Base-by-base conservation (phyloP, 1,284 basidiomycete species). In the Irpex sp. region DNA sequence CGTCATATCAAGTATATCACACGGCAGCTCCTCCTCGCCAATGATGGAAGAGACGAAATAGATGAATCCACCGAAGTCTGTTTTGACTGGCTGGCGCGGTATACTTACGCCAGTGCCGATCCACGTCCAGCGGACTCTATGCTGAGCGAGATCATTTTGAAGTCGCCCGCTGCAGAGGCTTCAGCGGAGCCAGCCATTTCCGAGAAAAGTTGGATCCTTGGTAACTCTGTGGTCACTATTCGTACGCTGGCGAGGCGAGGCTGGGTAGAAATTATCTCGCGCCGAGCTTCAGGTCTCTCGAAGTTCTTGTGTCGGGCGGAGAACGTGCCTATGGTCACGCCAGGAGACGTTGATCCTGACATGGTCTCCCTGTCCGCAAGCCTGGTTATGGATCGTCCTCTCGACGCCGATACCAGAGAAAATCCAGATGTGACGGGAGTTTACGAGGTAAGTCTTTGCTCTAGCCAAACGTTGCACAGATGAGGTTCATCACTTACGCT, bases 1-100 rank as follows among this genome's bases (percentile, higher is more conserved):
- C 84, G 84, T 58, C 90, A 97, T 73, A 87, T 98, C 47, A 84
- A 87, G 36, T 95, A 93, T 76, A 95, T 99, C 72, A 91, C 92
- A 0, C 85, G 92, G 6, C 93, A 95, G 67, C 83, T 99, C 3
- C 80, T 97, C 11, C 82, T 96, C 51, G 95, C 95, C 9, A 96
- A 97, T 75, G 92, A 94, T 65, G 89, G 86, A 21, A 86, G 87
- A 58, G 78, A 80, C 3, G 80, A 86, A 49, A 80, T 97, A 1
- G 95, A 98, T 72, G 94, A 94, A 68, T 90, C 93, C 55, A 95
- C 95, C 0, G 94, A 98, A 74, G 96, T 98, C 21, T 97, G 95
- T 74, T 97, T 99, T 71, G 97, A 99, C 75, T 99, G 97, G 93
- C 83, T 99, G 5, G 93, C 95, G 17, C 85, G 97, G 15, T 98